Conservation (phyloP, 768 basidiomycete species). For the Hygrocybe punicea region DNA sequence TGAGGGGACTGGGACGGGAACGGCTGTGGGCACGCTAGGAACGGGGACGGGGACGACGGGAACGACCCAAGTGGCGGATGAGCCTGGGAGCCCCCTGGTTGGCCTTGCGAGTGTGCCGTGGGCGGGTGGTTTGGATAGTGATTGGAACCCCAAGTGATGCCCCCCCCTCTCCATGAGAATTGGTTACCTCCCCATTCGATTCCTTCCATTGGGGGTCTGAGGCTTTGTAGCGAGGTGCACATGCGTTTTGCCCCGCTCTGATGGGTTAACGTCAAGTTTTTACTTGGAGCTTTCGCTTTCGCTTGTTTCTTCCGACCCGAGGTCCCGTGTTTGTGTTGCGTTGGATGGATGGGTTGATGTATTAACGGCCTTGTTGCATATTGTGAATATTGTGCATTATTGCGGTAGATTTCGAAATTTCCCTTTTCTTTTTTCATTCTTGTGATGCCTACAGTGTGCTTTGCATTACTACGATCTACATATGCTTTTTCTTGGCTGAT, state of each 20-base stretch:
- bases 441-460: neutral
- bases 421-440: no score
- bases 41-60: neutral
- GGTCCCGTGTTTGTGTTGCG: no score
- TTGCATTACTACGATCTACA: neutral
- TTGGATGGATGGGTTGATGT: no score
- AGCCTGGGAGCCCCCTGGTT: slow-evolving; percentile 13
- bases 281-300: neutral
- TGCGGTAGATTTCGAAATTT: neutral
- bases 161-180: neutral
- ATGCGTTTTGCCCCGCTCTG: neutral
- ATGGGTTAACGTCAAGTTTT: neutral
- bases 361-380: no score
- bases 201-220: neutral
- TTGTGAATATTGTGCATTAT: neutral
- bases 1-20: slow-evolving; percentile 19
- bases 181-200: no score
- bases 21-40: no score
- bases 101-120: slow-evolving; percentile 36
- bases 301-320: neutral
- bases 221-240: neutral
- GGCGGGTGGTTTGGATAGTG: slow-evolving; percentile 40
- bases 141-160: slow-evolving; percentile 34
- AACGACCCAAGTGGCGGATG: slow-evolving; percentile 11
- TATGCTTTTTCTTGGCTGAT: no score